Percentiles rank a stretch among this genome's conserved stretches.
Evolutionary conservation across 805 yeast species (phyloP).

Genomic region (Scheffersomyces coipomensis): DNA sequence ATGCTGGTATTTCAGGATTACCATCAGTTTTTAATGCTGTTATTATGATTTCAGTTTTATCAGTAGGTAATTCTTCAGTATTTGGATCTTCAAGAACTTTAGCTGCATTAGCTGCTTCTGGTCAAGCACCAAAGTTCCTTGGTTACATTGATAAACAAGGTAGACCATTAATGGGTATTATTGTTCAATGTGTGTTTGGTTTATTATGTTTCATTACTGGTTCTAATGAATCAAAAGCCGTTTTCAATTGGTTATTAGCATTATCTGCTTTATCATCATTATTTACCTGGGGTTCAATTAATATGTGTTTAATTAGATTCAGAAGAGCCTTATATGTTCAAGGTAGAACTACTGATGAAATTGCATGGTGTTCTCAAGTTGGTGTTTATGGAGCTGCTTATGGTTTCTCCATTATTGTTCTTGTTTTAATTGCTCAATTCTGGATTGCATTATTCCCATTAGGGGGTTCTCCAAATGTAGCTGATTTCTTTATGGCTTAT

Average conservation of each 20-base stretch:
- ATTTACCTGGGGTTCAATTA: slow-evolving; percentile 51
- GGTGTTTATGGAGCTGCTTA: slow-evolving; percentile 69
- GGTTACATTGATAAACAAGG: slow-evolving; percentile 51
- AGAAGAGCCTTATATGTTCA: slow-evolving; percentile 62
- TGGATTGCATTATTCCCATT: slow-evolving; percentile 80
- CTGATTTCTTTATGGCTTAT: slow-evolving; percentile 65
- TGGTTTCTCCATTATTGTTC: slow-evolving; percentile 64
- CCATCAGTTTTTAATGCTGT: slow-evolving; percentile 41
- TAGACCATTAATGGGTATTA: slow-evolving; percentile 47
- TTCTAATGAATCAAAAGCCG: slow-evolving; percentile 32
- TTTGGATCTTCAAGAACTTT: slow-evolving; percentile 42
- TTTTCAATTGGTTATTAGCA: slow-evolving; percentile 50
- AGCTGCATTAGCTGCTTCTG: slow-evolving; percentile 44
- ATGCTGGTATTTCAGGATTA: slow-evolving; percentile 44
- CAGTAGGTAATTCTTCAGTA: slow-evolving; percentile 44
- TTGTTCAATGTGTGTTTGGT: slow-evolving; percentile 39
- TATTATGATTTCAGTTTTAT: slow-evolving; percentile 37
- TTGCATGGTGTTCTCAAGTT: slow-evolving; percentile 62
- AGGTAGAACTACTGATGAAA: slow-evolving; percentile 68
- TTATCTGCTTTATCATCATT: slow-evolving; percentile 48
- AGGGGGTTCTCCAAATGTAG: slow-evolving; percentile 46
- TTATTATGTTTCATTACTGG: slow-evolving; percentile 46
- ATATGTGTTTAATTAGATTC: slow-evolving; percentile 43
- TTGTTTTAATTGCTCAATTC: slow-evolving; percentile 77
- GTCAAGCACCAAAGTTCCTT: slow-evolving; percentile 42